Base-by-base conservation (phyloP, 495 filamentous ascomycete species). In the Parathielavia hyrcaniae region DNA sequence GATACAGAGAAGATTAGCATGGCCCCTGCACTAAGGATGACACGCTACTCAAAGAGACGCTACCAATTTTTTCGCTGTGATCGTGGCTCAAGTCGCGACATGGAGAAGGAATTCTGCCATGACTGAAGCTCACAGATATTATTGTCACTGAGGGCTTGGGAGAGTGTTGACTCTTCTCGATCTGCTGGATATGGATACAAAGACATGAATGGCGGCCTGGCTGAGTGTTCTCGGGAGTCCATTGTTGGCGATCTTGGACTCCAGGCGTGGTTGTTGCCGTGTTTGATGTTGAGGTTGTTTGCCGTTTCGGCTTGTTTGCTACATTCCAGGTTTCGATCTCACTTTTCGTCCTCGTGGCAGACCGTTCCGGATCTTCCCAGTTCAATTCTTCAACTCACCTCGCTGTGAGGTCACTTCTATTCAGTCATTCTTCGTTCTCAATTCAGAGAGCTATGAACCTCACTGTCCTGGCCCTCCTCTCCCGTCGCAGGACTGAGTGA, bases 21-120 rank as follows among this genome's bases (percentile, higher is more conserved):
- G 90, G 91, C 91, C 91, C 91, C 91, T 97, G 91, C 90, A 95
- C 90, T 95, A 96, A 96, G 90, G 90, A 95, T 95, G 90, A 95
- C 89, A 95, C 90, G 89, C 89, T 90, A 88, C 90, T 89, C 87
- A 91, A 90, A 91, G 89, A 91, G 88, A 90, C 86, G 86, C 87
- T 89, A 87, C 79, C 81, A 77, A 87, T 85, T 86, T 86, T 86
- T 86, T 83, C 71, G 17, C 64, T 74, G 67, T 77, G 63, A 22
- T 61, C 67, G 30, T 14, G 50, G 67, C 52, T 49, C 20, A 0
- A 36, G 67, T 59, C 51, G 53, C 20, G 67, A 63, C 56, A 60
- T 63, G 58, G 64, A 54, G 67, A 69, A 69, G 67, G 59, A 65
- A 60, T 34, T 1, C 43, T 53, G 50, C 13, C 20, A 41, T 13